Percentiles rank a stretch among this genome's conserved stretches.
These are phyloP conservation scores for Picea sitchensis DNA, from an alignment of 75 land plant genomes.

Conservation along the genomic window DNA sequence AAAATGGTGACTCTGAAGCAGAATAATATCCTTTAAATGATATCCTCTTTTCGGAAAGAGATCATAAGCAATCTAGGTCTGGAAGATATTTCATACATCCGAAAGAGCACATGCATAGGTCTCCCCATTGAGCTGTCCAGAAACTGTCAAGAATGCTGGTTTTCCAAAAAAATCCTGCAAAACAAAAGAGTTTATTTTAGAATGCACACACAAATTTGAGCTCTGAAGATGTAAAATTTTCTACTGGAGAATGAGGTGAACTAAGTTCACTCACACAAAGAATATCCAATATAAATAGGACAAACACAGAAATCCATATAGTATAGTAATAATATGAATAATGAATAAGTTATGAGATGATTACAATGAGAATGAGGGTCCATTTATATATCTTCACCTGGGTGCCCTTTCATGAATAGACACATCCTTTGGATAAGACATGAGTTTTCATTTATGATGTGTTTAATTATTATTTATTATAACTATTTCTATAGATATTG, in stretches of 20 bases:
- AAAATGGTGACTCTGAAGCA: not conserved
- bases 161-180: conserved; percentile 94
- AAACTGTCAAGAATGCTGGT: conserved; percentile 96
- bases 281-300: not conserved
- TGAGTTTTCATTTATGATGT: too few species aligned
- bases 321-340: too few species aligned
- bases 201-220: not conserved
- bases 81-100: conserved; percentile 51
- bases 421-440: too few species aligned
- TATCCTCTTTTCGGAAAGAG: not conserved
- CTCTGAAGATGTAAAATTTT: not conserved
- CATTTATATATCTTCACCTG: too few species aligned
- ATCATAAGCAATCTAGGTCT: not conserved
- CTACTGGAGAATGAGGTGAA: not conserved
- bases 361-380: too few species aligned
- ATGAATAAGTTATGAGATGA: too few species aligned
- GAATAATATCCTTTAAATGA: not conserved
- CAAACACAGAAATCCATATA: not conserved
- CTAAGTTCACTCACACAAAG: too few species aligned
- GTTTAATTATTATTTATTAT: too few species aligned
- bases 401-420: too few species aligned
- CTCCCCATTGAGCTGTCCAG: conserved; percentile 99
- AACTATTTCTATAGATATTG: too few species aligned
- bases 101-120: conserved; percentile 89
- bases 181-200: not conserved